Percentiles rank a stretch among this genome's conserved stretches.
phyloP scores from a whole-genome alignment of 2,329 filamentous ascomycete genomes.

The Ophiostoma piceae region DNA sequence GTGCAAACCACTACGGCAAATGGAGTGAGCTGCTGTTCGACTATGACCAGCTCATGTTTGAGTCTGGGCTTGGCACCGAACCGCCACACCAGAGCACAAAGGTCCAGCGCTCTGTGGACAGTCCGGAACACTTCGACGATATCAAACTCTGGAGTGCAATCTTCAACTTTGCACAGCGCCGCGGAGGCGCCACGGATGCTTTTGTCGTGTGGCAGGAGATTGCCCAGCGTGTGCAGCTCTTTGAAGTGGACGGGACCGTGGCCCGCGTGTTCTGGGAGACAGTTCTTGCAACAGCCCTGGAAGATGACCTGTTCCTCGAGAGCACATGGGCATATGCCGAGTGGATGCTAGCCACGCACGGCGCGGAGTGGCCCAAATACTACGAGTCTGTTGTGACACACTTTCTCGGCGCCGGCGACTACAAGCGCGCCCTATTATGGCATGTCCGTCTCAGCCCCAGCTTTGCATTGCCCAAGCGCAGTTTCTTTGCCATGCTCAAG shows the following conservation, averaged over 20 bases:
- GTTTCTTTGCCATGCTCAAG: constrained; percentile 41
- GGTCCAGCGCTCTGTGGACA: constrained; percentile 29
- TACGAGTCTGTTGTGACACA: constrained; percentile 45
- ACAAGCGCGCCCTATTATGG: constrained; percentile 42
- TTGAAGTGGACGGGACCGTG: constrained; percentile 28
- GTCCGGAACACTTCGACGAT: constrained; percentile 31
- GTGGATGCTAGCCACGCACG: constrained; percentile 39
- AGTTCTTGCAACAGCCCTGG: constrained; percentile 35
- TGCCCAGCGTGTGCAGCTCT: constrained; percentile 27
- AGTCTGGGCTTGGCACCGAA: constrained; percentile 28
- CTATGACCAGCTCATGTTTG: constrained; percentile 29
- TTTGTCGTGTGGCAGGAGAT: constrained; percentile 32
- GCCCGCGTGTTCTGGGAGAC: constrained; percentile 32
- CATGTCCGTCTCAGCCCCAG: constrained; percentile 42
- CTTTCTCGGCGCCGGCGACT: constrained; percentile 39
- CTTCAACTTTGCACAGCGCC: constrained; percentile 32
- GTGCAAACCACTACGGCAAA: constrained; percentile 28
- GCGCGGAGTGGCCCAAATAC: constrained; percentile 45
- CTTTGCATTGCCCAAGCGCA: constrained; percentile 40
- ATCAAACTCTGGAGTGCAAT: constrained; percentile 34
- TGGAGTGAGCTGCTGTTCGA: constrained; percentile 31
- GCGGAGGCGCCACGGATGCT: constrained; percentile 29
- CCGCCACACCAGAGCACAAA: neutral
- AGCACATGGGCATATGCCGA: constrained; percentile 39
- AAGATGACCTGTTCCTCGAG: constrained; percentile 35